phyloP scores from a whole-genome alignment of 2,329 filamentous ascomycete genomes.

The Diplodia intermedia region DNA sequence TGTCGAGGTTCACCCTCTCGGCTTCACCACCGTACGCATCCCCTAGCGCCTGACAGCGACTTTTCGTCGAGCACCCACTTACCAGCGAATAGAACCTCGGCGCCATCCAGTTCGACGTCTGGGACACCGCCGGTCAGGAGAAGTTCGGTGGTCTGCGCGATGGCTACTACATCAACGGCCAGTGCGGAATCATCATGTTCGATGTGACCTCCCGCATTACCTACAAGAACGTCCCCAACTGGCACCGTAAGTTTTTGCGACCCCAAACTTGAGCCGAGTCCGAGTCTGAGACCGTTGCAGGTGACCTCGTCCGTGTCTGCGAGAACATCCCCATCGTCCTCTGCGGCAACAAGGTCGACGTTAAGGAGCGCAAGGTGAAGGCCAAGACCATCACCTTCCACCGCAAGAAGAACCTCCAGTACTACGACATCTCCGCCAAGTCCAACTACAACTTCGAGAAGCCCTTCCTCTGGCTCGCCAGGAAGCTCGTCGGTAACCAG shows the following conservation, averaged over 20 bases:
- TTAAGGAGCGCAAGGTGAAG: slow-evolving; percentile 99
- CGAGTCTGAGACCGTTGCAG: slow-evolving; percentile 53
- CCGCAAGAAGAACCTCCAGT: slow-evolving; percentile 99
- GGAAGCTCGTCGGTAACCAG: slow-evolving; percentile 97
- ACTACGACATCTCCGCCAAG: slow-evolving; percentile 99
- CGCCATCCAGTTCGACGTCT: slow-evolving; percentile 97
- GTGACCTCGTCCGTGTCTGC: slow-evolving; percentile 98
- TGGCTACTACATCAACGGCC: slow-evolving; percentile 99
- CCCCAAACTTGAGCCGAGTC: background rate
- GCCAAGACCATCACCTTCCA: slow-evolving; percentile 99
- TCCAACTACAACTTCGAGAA: slow-evolving; percentile 99
- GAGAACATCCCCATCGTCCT: slow-evolving; percentile 99
- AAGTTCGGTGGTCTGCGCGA: slow-evolving; percentile 99
- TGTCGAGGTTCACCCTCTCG: slow-evolving; percentile 98
- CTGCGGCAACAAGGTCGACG: slow-evolving; percentile 99
- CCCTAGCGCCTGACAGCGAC: slow-evolving; percentile 38
- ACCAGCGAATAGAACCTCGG: slow-evolving; percentile 75
- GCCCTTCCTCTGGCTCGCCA: slow-evolving; percentile 98
- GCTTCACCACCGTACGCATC: slow-evolving; percentile 88
- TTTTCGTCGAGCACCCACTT: slow-evolving; percentile 30
- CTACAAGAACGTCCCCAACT: slow-evolving; percentile 99
- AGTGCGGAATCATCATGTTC: slow-evolving; percentile 99
- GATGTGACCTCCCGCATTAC: slow-evolving; percentile 99
- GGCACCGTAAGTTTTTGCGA: slow-evolving; percentile 79
- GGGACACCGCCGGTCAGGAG: slow-evolving; percentile 98